Evolutionary conservation across 257 asterid species (phyloP).

Genomic region (Jaltomata sinuosa): DNA sequence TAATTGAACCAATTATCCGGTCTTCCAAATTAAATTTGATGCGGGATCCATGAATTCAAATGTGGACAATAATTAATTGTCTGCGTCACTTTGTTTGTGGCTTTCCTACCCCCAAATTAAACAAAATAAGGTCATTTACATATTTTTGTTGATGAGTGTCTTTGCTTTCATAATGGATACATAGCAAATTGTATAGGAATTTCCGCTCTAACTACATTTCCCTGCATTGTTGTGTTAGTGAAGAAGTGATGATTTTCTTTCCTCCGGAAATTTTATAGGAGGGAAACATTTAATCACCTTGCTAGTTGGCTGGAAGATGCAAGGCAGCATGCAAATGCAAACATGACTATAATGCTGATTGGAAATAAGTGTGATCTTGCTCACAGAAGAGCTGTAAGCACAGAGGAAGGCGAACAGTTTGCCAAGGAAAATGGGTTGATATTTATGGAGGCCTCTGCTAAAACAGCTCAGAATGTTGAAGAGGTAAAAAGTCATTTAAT

Average conservation of each 20-base stretch:
- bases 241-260: background rate
- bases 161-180: background rate
- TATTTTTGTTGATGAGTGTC: background rate
- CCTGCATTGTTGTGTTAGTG: background rate
- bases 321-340: conserved; percentile 62
- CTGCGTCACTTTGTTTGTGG: background rate
- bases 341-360: conserved; percentile 69
- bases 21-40: background rate
- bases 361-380: conserved; percentile 76
- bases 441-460: conserved; percentile 26
- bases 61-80: background rate
- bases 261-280: background rate
- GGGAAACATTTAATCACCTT: conserved; percentile 24
- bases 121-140: background rate
- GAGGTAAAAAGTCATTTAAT: background rate
- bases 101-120: background rate
- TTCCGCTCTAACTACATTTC: background rate
- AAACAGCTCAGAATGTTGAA: conserved; percentile 23
- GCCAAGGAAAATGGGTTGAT: conserved; percentile 66
- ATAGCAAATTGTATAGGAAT: background rate
- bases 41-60: background rate
- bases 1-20: background rate
- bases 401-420: conserved; percentile 80
- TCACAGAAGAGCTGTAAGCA: conserved; percentile 80
- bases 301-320: conserved; percentile 47